Conservation (phyloP, 257 asterid genomes). For the Echium plantagineum region DNA sequence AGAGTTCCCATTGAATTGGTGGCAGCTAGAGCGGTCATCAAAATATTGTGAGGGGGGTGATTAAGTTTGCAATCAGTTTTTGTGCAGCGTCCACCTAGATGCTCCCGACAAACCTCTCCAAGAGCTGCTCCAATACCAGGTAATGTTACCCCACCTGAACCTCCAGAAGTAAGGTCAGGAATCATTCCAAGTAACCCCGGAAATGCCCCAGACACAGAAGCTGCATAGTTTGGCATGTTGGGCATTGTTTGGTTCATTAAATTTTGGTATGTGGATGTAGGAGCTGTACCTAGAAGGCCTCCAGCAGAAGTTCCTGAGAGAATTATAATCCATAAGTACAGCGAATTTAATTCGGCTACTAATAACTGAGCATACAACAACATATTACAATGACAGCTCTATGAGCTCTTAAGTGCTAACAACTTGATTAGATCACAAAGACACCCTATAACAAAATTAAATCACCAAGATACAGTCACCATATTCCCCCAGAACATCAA, state of each 20-base stretch:
- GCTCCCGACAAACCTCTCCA: constrained; percentile 91
- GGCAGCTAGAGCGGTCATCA: constrained; percentile 80
- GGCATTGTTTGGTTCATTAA: constrained; percentile 96
- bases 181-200: constrained; percentile 96
- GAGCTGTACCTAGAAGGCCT: constrained; percentile 77
- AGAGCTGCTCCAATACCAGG: constrained; percentile 87
- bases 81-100: constrained; percentile 76
- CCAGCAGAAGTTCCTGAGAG: constrained; percentile 66
- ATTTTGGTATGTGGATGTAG: constrained; percentile 60
- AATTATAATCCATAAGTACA: constrained; percentile 7
- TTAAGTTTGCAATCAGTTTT: constrained; percentile 65
- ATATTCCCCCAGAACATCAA: too few species aligned
- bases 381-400: neutral
- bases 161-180: constrained; percentile 85
- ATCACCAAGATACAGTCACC: too few species aligned
- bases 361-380: neutral
- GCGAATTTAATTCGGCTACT: neutral
- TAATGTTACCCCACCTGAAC: constrained; percentile 82
- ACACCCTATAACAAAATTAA: too few species aligned
- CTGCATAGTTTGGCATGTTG: constrained; percentile 94
- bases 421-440: neutral
- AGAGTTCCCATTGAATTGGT: constrained; percentile 65
- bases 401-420: neutral
- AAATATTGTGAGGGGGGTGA: constrained; percentile 85
- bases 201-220: constrained; percentile 84